Evolutionary conservation across 805 yeast genomes (phyloP).

Genomic region (Tetrapisispora taiwanensis): DNA sequence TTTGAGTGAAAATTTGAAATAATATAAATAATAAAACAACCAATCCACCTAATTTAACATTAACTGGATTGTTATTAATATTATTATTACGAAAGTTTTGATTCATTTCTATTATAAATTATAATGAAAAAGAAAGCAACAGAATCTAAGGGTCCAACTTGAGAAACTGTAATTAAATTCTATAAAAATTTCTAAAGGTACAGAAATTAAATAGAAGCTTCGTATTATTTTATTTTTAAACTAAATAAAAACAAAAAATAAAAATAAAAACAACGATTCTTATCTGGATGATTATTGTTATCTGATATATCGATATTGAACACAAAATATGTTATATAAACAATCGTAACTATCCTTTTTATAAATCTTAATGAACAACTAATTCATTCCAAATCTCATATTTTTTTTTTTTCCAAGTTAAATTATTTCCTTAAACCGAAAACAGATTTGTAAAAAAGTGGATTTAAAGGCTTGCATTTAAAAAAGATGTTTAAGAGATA

Average conservation of each 20-base stretch:
- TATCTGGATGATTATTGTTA: too few species aligned
- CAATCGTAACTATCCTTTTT: neutral
- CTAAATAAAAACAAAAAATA: too few species aligned
- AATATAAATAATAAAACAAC: constrained; percentile 1
- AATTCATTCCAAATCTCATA: neutral
- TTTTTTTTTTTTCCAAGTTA: neutral
- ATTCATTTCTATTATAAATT: constrained; percentile 1
- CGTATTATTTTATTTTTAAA: too few species aligned
- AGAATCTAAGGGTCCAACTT: neutral
- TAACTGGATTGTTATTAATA: neutral
- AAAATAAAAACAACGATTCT: too few species aligned
- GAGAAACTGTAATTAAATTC: too few species aligned
- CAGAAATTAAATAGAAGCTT: too few species aligned
- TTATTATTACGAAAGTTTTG: neutral
- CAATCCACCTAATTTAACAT: neutral
- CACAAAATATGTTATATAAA: too few species aligned
- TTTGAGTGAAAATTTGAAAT: constrained; percentile 3
- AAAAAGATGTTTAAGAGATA: too few species aligned
- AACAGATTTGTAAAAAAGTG: too few species aligned
- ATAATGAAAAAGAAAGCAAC: neutral
- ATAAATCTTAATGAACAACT: neutral
- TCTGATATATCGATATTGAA: too few species aligned
- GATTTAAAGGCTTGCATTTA: neutral
- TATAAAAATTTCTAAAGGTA: too few species aligned
- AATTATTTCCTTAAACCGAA: neutral